Percentiles rank a stretch among this genome's conserved stretches.
Evolutionary conservation across 2,329 filamentous ascomycete genomes (phyloP).

Genomic region (Aureobasidium namibiae): DNA sequence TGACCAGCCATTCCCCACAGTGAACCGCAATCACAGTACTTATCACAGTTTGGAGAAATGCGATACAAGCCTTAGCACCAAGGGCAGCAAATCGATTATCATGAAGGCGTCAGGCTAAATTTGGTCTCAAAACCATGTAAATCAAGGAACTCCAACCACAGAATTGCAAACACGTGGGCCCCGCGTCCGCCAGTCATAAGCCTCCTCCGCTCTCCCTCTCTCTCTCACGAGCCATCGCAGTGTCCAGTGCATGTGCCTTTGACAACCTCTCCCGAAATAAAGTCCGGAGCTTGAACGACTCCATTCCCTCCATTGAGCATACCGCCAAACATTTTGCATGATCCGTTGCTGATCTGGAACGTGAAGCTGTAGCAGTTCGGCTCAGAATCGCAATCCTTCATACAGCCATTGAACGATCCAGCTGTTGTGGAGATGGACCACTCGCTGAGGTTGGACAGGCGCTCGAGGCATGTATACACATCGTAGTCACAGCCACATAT

Average conservation of each 20-base stretch:
- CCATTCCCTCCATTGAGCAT: slow-evolving; percentile 6
- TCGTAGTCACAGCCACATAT: neutral
- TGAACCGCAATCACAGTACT: neutral
- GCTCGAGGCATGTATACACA: neutral
- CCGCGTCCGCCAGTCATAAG: neutral
- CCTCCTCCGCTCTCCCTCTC: neutral
- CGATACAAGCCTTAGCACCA: neutral
- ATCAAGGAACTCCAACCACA: neutral
- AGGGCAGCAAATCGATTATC: neutral
- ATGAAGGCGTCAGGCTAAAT: neutral
- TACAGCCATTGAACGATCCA: neutral
- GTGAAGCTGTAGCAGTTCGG: slow-evolving; percentile 2
- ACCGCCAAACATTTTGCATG: slow-evolving; percentile 3
- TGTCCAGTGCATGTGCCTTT: slow-evolving; percentile 1
- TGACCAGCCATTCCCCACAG: neutral
- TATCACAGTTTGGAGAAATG: neutral
- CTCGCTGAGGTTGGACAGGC: neutral
- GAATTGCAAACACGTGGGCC: neutral
- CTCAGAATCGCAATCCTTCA: neutral
- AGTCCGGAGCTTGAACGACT: neutral
- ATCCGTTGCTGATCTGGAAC: neutral
- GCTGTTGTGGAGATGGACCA: neutral
- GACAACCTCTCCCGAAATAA: slow-evolving; percentile 2
- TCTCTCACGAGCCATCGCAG: neutral
- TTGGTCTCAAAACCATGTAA: neutral